Base-by-base conservation (phyloP, 1,284 basidiomycete species). In the Trichosporon inkin region DNA sequence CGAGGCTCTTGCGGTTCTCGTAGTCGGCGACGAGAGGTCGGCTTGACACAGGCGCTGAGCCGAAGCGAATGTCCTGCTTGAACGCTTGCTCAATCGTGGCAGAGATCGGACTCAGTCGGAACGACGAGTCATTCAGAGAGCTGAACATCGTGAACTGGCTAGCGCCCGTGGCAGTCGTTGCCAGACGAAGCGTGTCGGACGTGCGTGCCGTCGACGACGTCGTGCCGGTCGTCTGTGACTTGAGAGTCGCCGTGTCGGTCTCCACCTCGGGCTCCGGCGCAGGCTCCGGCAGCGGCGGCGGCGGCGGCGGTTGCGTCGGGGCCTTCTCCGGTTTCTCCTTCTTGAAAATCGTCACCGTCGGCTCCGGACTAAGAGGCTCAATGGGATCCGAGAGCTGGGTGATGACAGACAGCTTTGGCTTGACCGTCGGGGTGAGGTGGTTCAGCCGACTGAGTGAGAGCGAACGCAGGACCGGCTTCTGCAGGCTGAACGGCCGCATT, bases 1-100 rank as follows among this genome's bases (percentile, higher is more conserved):
- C n/a, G 24, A 49, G 44, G 14, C 22, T 28, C 44, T 49, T 49
- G 44, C 44, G 44, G 44, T 49, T 49, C 44, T 49, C 22, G 24
- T 28, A 28, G 44, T 49, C 44, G 44, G 44, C 22, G 16, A 49
- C 22, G 28, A 49, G 24, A 16, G 24, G 44, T 13, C 44, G 44
- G 22, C 28, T 49, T 14, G 22, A 20, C 7, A 49, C 24, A 2
- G 44, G 44, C 44, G 24, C 44, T 24, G 22, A 16, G 44, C 44
- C 44, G 44, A 49, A 22, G 22, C 44, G 44, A 4, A 49, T 49
- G 44, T 49, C 44, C 22, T 22, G 16, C 44, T 49, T 49, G 44
- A 49, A 49, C 13, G 44, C 44, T 22, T 49, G 44, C 44, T 49
- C 44, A 14, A 49, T 49, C 24, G 44, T 28, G 14, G 44, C 44